Conservation (phyloP, 768 basidiomycete genomes). For the Rhodosporidiobolus odoratus region DNA sequence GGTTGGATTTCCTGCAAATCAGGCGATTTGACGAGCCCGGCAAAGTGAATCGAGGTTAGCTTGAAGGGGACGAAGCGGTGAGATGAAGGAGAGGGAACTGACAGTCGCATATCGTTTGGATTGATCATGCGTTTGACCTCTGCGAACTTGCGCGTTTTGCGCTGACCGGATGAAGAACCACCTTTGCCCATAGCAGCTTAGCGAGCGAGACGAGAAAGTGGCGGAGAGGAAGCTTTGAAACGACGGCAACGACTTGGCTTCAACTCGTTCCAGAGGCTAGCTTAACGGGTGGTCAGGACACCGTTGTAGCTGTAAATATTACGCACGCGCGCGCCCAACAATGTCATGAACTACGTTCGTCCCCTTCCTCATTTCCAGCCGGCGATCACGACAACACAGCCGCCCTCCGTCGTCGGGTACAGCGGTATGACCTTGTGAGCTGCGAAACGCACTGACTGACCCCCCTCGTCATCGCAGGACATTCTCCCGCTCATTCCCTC, state of each 20-base stretch:
- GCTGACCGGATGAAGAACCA: slow-evolving; percentile 4
- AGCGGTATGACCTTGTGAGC: too few relatives aligned
- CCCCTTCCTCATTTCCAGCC: too few relatives aligned
- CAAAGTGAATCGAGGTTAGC: neutral
- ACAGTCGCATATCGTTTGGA: slow-evolving; percentile 89
- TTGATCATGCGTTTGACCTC: slow-evolving; percentile 87
- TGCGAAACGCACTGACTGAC: too few relatives aligned
- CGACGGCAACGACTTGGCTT: too few relatives aligned
- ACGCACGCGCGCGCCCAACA: too few relatives aligned
- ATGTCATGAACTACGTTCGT: too few relatives aligned
- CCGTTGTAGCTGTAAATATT: too few relatives aligned
- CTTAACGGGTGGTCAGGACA: too few relatives aligned
- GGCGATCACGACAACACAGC: too few relatives aligned
- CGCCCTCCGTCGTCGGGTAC: too few relatives aligned
- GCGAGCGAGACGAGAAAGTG: neutral
- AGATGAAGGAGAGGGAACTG: slow-evolving; percentile 44
- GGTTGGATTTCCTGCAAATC: slow-evolving; percentile 75
- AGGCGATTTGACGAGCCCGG: too few relatives aligned
- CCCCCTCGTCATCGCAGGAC: slow-evolving; percentile 1
- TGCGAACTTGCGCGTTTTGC: slow-evolving; percentile 88
- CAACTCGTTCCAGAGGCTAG: too few relatives aligned
- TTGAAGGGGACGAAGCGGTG: neutral
- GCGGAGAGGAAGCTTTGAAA: neutral
- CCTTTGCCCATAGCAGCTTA: slow-evolving; percentile 25
- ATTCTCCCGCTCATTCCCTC: slow-evolving; percentile 11